Percentiles rank a stretch among this genome's conserved stretches.
Evolutionary conservation across 2,329 filamentous ascomycete genomes (phyloP).

Genomic region (Ascochyta clinopodiicola): DNA sequence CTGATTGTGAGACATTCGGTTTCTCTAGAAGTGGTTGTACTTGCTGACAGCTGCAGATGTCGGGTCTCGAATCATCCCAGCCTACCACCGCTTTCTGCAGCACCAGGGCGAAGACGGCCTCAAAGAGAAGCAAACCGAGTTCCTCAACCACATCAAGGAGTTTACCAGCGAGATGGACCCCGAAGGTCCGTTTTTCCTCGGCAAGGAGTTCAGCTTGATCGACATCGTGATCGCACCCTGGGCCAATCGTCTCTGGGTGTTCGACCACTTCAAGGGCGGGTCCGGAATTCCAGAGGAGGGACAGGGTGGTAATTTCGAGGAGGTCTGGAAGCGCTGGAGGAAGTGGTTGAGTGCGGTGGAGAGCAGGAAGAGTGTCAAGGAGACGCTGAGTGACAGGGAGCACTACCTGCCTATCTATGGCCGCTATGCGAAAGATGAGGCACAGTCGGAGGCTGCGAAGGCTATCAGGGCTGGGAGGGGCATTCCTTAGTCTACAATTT

Average conservation of each 20-base stretch:
- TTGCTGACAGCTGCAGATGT: slow-evolving; percentile 51
- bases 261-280: slow-evolving; percentile 75
- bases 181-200: slow-evolving; percentile 71
- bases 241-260: slow-evolving; percentile 73
- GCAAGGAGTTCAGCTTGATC: slow-evolving; percentile 67
- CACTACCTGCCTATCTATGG: slow-evolving; percentile 72
- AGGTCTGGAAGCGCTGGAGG: slow-evolving; percentile 69
- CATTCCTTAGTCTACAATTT: slow-evolving; percentile 59
- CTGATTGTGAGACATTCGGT: slow-evolving; percentile 57
- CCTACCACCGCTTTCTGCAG: slow-evolving; percentile 67
- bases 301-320: slow-evolving; percentile 60
- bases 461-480: slow-evolving; percentile 63
- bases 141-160: slow-evolving; percentile 64
- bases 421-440: slow-evolving; percentile 55
- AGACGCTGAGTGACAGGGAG: slow-evolving; percentile 72
- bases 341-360: slow-evolving; percentile 68
- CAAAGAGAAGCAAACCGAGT: slow-evolving; percentile 63
- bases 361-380: slow-evolving; percentile 66
- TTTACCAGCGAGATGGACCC: slow-evolving; percentile 68
- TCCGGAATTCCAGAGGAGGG: slow-evolving; percentile 58
- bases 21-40: neutral
- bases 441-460: slow-evolving; percentile 57
- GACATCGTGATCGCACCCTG: slow-evolving; percentile 77
- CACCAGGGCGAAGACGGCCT: slow-evolving; percentile 47
- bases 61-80: slow-evolving; percentile 69